Evolutionary conservation across 1,284 basidiomycete genomes (phyloP).

Genomic region (Boletus albobrunnescens): DNA sequence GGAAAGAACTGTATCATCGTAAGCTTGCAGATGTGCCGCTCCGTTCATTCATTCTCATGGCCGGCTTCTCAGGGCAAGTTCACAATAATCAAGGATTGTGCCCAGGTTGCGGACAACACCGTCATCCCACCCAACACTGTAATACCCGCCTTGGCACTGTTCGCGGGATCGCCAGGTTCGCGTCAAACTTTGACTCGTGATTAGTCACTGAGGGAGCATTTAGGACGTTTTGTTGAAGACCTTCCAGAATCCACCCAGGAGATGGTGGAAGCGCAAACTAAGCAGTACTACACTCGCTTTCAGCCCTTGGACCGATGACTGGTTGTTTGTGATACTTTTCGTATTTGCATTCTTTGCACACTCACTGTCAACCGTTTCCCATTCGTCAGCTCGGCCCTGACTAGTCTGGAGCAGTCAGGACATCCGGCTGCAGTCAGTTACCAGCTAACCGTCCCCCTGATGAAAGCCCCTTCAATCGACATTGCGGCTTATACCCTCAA

Average conservation of each 20-base stretch:
- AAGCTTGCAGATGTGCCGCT: conserved; percentile 29
- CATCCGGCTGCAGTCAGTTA: too few relatives aligned
- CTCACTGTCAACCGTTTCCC: conserved; percentile 6
- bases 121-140: conserved; percentile 92
- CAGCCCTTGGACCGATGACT: conserved; percentile 40
- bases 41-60: neutral
- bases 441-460: too few relatives aligned
- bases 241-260: conserved; percentile 90
- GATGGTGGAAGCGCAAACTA: conserved; percentile 72
- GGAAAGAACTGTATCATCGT: conserved; percentile 95
- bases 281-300: conserved; percentile 72
- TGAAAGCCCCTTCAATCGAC: neutral
- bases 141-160: conserved; percentile 83
- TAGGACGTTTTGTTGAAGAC: conserved; percentile 78
- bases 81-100: conserved; percentile 94
- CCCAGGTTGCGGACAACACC: conserved; percentile 81
- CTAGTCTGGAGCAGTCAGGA: too few relatives aligned
- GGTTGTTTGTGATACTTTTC: neutral
- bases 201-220: conserved; percentile 4
- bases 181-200: neutral
- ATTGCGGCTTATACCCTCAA: neutral
- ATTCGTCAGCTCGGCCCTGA: too few relatives aligned
- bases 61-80: conserved; percentile 79
- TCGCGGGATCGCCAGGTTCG: conserved; percentile 85
- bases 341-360: neutral